Percentiles rank a stretch among this genome's conserved stretches.
phyloP scores from a whole-genome alignment of 1,139 yeast genomes.

The Geotrichum cucujoidarum region DNA sequence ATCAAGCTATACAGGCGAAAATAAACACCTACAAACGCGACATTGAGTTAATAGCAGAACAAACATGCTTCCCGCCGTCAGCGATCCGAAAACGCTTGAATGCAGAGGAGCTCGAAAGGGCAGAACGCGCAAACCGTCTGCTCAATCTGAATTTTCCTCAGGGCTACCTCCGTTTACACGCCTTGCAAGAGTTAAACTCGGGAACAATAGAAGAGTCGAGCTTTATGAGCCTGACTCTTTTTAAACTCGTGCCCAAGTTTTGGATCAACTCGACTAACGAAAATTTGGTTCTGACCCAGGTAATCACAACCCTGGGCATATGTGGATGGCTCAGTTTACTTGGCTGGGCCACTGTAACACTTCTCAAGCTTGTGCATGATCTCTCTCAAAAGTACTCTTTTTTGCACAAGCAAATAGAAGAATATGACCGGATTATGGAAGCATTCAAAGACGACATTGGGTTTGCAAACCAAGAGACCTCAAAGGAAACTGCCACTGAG shows the following conservation, averaged over 20 bases:
- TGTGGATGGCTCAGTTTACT: slow-evolving; percentile 15
- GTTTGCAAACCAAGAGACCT: not conserved
- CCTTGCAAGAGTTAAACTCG: not conserved
- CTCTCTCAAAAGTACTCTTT: slow-evolving; percentile 1
- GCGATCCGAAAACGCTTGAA: not conserved
- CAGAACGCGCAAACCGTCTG: not conserved
- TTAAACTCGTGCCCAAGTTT: slow-evolving; percentile 6
- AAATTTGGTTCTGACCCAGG: slow-evolving; percentile 13
- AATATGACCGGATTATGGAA: slow-evolving; percentile 6
- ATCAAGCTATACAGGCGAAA: not conserved
- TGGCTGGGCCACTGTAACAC: slow-evolving; percentile 14
- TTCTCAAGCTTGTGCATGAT: slow-evolving; percentile 6
- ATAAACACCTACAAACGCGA: slow-evolving; percentile 6
- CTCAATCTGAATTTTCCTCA: slow-evolving; percentile 8
- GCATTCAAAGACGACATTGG: not conserved
- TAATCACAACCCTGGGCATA: slow-evolving; percentile 13
- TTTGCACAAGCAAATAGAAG: not conserved
- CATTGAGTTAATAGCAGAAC: slow-evolving; percentile 3
- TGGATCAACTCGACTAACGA: slow-evolving; percentile 11
- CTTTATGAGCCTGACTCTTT: slow-evolving; percentile 1
- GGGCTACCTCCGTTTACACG: slow-evolving; percentile 1
- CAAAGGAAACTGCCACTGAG: not conserved
- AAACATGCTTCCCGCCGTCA: slow-evolving; percentile 5
- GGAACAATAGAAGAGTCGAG: not conserved
- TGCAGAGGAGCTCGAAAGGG: slow-evolving; percentile 11